Evolutionary conservation across 2,329 filamentous ascomycete genomes (phyloP).

Genomic region (Rutstroemia sp.): DNA sequence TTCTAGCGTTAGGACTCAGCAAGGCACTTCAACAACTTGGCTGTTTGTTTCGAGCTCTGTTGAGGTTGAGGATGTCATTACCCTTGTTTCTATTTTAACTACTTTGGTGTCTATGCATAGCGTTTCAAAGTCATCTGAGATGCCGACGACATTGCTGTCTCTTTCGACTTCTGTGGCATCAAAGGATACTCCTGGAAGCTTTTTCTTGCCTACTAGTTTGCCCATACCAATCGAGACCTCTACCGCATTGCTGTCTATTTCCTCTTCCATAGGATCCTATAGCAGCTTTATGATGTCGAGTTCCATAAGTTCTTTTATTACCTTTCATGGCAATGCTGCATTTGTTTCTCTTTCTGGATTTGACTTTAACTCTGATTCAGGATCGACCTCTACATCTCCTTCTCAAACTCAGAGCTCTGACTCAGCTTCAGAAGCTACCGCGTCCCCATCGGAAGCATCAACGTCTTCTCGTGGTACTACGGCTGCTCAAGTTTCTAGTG

Average conservation of each 20-base stretch:
- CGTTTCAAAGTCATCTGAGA: too few relatives aligned
- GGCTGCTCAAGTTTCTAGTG: neutral
- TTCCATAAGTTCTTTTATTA: constrained; percentile 1
- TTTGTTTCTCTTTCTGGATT: constrained; percentile 6
- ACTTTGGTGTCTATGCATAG: too few relatives aligned
- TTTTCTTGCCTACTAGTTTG: too few relatives aligned
- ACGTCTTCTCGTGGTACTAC: neutral
- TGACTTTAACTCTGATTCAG: constrained; percentile 13
- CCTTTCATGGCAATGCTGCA: neutral
- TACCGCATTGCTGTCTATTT: neutral
- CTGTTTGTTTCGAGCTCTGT: too few relatives aligned
- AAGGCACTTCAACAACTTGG: too few relatives aligned
- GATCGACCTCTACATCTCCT: constrained; percentile 4
- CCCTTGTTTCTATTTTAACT: too few relatives aligned
- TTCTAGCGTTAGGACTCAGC: too few relatives aligned
- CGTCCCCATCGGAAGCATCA: neutral
- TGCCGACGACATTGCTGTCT: neutral
- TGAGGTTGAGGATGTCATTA: too few relatives aligned
- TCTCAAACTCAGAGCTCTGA: constrained; percentile 1
- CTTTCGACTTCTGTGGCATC: neutral
- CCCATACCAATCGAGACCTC: too few relatives aligned
- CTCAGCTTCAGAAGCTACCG: constrained; percentile 3
- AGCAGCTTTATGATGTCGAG: neutral
- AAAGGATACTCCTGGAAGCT: neutral
- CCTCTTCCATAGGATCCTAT: neutral